These are phyloP conservation scores for Hypoxylon trugodes DNA, from an alignment of 495 filamentous ascomycete species.

Conservation along the genomic window DNA sequence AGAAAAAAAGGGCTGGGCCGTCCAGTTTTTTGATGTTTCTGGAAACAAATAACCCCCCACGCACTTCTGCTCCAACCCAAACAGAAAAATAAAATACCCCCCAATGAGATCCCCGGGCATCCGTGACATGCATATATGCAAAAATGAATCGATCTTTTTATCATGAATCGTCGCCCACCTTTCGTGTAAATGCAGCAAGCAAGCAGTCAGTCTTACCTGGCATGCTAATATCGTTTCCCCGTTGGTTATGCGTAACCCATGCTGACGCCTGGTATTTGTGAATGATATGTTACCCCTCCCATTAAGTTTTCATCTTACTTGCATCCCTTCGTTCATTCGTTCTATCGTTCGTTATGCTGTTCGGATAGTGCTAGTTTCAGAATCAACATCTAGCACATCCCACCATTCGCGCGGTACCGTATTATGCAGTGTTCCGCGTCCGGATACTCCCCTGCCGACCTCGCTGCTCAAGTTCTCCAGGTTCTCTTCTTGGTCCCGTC, in stretches of 20 bases:
- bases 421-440: slow-evolving; percentile 4
- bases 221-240: neutral
- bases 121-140: slow-evolving; percentile 28
- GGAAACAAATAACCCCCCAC: too few relatives aligned
- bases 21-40: too few relatives aligned
- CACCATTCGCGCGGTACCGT: slow-evolving; percentile 42
- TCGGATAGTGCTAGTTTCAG: too few relatives aligned
- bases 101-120: slow-evolving; percentile 11
- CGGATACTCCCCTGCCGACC: slow-evolving; percentile 29
- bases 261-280: neutral
- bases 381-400: slow-evolving; percentile 48
- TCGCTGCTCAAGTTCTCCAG: slow-evolving; percentile 20
- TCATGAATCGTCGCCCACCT: slow-evolving; percentile 11
- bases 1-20: neutral
- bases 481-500: slow-evolving; percentile 56
- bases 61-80: neutral
- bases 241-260: slow-evolving; percentile 1
- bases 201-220: neutral
- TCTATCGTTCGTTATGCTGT: neutral
- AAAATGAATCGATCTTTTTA: slow-evolving; percentile 28
- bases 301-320: neutral
- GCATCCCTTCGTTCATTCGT: neutral
- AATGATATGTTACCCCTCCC: neutral
- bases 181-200: slow-evolving; percentile 16
- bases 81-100: neutral